Evolutionary conservation across 2,329 filamentous ascomycete genomes (phyloP).

Genomic region (Bretziella fagacearum): DNA sequence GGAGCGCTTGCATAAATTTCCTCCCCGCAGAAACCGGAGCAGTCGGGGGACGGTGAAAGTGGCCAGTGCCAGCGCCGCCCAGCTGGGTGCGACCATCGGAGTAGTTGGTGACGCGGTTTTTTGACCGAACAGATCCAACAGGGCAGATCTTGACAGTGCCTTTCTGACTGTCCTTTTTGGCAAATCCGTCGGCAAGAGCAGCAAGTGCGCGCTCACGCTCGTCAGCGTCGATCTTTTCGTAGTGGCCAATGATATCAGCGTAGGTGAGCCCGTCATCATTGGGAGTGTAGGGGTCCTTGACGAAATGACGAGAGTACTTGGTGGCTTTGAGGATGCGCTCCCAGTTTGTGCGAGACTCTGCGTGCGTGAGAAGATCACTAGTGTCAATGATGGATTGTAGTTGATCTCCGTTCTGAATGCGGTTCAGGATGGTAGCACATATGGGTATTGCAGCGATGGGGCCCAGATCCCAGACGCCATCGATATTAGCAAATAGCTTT

Average conservation of each 20-base stretch:
- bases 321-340: background rate
- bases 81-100: background rate
- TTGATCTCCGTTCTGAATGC: no score
- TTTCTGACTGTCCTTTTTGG: background rate
- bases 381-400: no score
- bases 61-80: background rate
- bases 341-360: no score
- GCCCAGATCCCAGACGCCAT: no score
- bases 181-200: background rate
- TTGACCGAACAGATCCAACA: conserved; percentile 3
- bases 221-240: background rate
- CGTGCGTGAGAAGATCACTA: no score
- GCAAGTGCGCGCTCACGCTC: background rate
- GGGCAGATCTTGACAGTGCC: background rate
- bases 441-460: no score
- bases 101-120: conserved; percentile 9
- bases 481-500: no score
- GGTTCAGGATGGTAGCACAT: no score
- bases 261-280: background rate
- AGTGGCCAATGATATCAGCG: background rate
- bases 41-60: background rate
- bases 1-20: background rate
- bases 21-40: background rate
- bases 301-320: background rate
- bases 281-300: background rate